Percentiles rank a stretch among this genome's conserved stretches.
These are phyloP conservation scores for Eimeria zaria DNA, from an alignment of 169 alveolate species.

Conservation along the genomic window DNA sequence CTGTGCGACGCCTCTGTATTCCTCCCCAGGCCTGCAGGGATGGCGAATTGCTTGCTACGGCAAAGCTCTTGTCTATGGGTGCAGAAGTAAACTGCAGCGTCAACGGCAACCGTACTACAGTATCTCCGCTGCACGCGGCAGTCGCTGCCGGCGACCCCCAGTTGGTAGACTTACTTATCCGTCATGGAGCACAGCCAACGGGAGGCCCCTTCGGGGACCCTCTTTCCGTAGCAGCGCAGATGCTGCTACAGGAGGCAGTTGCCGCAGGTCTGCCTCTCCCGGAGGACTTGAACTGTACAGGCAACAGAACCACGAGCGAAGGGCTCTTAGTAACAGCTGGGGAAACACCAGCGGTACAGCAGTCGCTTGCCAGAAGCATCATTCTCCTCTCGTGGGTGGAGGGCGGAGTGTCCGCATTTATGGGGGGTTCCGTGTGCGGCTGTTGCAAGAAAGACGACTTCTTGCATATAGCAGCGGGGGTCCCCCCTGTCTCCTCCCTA, in stretches of 20 bases:
- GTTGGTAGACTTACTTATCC: constrained; percentile 46
- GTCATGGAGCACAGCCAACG: constrained; percentile 48
- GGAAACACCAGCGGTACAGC: background rate
- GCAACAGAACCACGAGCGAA: background rate
- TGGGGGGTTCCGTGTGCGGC: constrained; percentile 19
- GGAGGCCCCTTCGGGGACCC: constrained; percentile 10
- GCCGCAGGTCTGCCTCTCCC: constrained; percentile 31
- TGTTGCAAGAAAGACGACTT: constrained; percentile 35
- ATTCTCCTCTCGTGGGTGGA: constrained; percentile 61
- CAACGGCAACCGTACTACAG: constrained; percentile 1
- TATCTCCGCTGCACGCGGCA: constrained; percentile 48
- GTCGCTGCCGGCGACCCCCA: constrained; percentile 32
- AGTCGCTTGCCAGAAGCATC: constrained; percentile 12
- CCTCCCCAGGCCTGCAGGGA: constrained; percentile 13
- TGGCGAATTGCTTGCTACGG: constrained; percentile 22
- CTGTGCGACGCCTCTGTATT: background rate
- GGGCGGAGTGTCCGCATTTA: constrained; percentile 23
- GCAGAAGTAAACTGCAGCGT: constrained; percentile 40
- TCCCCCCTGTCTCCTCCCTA: constrained; percentile 12
- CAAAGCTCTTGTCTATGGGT: constrained; percentile 39
- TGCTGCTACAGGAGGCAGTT: constrained; percentile 61
- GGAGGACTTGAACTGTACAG: background rate
- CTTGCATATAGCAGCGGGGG: constrained; percentile 51
- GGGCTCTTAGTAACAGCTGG: background rate
- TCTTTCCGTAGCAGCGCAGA: constrained; percentile 21